Percentiles rank a stretch among this genome's conserved stretches.
Evolutionary conservation across 1,284 basidiomycete genomes (phyloP).

Genomic region (Pterulicium gracile): DNA sequence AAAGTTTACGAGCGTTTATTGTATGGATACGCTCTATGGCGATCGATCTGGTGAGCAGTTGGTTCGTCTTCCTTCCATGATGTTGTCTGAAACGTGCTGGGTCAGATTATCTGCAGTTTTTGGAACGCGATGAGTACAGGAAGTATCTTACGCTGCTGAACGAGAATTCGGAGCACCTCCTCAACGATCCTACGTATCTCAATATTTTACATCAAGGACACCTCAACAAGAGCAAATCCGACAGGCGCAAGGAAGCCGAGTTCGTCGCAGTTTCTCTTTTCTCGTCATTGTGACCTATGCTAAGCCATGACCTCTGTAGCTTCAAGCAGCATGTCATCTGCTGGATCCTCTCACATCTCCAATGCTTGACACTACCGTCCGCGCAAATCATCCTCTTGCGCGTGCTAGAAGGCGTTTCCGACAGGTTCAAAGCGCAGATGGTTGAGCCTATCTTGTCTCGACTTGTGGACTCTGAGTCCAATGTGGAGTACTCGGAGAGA

Average conservation of each 20-base stretch:
- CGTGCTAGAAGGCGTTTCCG: constrained; percentile 49
- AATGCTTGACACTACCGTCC: constrained; percentile 40
- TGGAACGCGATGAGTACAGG: constrained; percentile 64
- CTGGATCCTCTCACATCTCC: constrained; percentile 77
- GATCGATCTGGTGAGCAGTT: constrained; percentile 40
- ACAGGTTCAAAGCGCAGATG: constrained; percentile 53
- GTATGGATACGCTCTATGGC: constrained; percentile 79
- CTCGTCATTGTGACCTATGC: constrained; percentile 8
- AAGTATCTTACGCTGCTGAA: constrained; percentile 55
- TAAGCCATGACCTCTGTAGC: constrained; percentile 28
- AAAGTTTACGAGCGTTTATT: constrained; percentile 58
- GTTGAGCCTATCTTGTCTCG: constrained; percentile 50
- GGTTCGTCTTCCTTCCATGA: constrained; percentile 4
- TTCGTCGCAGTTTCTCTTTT: constrained; percentile 22
- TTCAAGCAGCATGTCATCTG: constrained; percentile 71
- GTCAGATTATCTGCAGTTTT: constrained; percentile 63
- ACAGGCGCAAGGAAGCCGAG: constrained; percentile 57
- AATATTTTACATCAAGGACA: constrained; percentile 52
- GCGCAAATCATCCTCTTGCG: constrained; percentile 51
- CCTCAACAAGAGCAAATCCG: constrained; percentile 33
- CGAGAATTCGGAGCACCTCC: constrained; percentile 48
- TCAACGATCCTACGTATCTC: constrained; percentile 60
- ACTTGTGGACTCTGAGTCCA: constrained; percentile 22
- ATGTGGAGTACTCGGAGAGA: constrained; percentile 8
- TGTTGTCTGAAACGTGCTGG: constrained; percentile 8